phyloP scores from a whole-genome alignment of 805 yeast species.

The Suhomyces prunicola region DNA sequence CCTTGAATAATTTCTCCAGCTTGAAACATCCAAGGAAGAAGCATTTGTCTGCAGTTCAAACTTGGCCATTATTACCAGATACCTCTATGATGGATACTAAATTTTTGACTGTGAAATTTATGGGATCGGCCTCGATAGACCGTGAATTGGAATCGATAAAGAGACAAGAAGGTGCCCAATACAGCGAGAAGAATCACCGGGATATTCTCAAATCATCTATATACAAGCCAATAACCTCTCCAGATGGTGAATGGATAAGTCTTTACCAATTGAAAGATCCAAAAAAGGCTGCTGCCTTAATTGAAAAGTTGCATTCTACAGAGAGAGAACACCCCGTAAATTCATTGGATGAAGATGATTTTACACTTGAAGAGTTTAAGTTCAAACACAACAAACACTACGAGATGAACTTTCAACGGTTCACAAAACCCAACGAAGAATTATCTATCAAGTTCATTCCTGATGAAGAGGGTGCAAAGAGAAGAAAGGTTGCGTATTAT shows the following conservation, averaged over 20 bases:
- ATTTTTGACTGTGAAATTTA: slow-evolving; percentile 61
- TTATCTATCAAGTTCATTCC: slow-evolving; percentile 58
- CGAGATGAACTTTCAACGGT: slow-evolving; percentile 59
- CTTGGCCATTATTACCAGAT: slow-evolving; percentile 87
- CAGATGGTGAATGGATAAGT: slow-evolving; percentile 77
- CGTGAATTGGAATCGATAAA: slow-evolving; percentile 33
- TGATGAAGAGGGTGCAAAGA: slow-evolving; percentile 28
- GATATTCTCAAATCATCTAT: slow-evolving; percentile 54
- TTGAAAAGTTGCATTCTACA: slow-evolving; percentile 33
- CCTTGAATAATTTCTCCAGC: slow-evolving; percentile 35
- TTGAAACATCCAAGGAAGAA: slow-evolving; percentile 79
- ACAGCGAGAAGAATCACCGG: slow-evolving; percentile 30
- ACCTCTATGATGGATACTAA: slow-evolving; percentile 84
- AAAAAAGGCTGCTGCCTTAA: slow-evolving; percentile 21
- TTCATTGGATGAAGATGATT: slow-evolving; percentile 45
- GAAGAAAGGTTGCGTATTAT: slow-evolving; percentile 60
- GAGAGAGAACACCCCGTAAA: slow-evolving; percentile 42
- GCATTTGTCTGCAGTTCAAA: slow-evolving; percentile 65
- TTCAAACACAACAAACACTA: slow-evolving; percentile 73
- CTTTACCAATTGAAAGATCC: slow-evolving; percentile 32
- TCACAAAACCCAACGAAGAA: slow-evolving; percentile 54
- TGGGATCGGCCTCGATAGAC: slow-evolving; percentile 51
- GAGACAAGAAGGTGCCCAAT: slow-evolving; percentile 24
- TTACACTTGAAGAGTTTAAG: slow-evolving; percentile 40
- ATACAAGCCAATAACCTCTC: slow-evolving; percentile 69